Evolutionary conservation across 2,329 filamentous ascomycete genomes (phyloP), one percentile per base, ranked within the genome.

Genomic region (Xylariaceae sp.): DNA sequence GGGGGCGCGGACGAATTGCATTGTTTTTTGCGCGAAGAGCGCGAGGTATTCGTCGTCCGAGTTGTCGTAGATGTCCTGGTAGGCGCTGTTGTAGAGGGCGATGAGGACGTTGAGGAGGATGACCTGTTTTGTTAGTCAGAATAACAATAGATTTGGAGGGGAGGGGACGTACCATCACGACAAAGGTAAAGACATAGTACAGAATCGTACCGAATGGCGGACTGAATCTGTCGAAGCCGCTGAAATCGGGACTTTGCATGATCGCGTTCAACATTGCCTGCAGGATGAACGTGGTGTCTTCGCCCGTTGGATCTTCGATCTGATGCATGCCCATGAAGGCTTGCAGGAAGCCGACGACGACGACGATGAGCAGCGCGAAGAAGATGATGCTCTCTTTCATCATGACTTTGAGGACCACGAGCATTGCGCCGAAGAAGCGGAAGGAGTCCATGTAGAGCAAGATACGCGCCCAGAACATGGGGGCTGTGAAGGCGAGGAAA

Each of bases 151-250:
- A 11, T 48, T 5, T n/a, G 42, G 2, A n/a, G n/a, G 7, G 7
- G 37, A 42, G 37, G 8, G 1, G 3, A 60, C 78, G 66, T 68
- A 94, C 92, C 88, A 96, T 97, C 69, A 99, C 89, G 45, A 97
- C 87, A 70, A 99, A 99, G 15, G 93, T 96, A 74, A 97, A 99
- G 71, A 95, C 84, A 77, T 99, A 99, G 78, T 99, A 99, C 8
- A 99, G 86, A 37, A 97, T 89, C 54, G 96, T 83, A 7, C 94
- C 94, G 73, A 97, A 99, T 0, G 94, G 94, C 10, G 89, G 92
- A 18, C 89, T 90, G 72, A 97, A 99, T 23, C 87, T 82, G 65
- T 97, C 92, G 70, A 97, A 97, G 0, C 88, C 89, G 4, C 75
- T 80, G 68, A 99, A 97, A 65, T 97, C 92, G 0, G 94, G 94